These are phyloP conservation scores for Citrus australasica DNA, from an alignment of 345 rosid species.

Conservation along the genomic window DNA sequence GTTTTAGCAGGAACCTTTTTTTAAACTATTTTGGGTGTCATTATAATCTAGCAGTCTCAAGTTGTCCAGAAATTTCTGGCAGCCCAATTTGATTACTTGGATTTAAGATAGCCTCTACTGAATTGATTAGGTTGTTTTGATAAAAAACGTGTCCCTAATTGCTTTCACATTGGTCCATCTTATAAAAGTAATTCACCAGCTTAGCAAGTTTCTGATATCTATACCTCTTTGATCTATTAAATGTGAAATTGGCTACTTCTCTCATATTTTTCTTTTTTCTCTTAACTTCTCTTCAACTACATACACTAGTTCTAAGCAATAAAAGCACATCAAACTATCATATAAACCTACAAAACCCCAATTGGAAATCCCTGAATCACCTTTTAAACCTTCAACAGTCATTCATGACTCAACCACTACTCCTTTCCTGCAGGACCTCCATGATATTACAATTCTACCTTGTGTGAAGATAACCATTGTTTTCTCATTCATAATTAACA, in stretches of 20 bases:
- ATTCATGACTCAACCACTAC: background rate
- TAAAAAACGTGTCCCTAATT: background rate
- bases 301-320: background rate
- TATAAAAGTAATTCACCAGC: background rate
- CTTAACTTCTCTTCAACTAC: background rate
- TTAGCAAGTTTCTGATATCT: background rate
- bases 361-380: background rate
- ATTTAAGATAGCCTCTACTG: background rate
- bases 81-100: background rate
- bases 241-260: background rate
- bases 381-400: background rate
- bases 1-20: background rate
- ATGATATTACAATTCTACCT: background rate
- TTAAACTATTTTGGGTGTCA: background rate
- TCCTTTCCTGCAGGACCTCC: background rate
- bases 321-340: constrained; percentile 1
- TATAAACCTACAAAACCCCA: background rate
- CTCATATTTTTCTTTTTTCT: background rate
- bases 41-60: background rate
- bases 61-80: background rate
- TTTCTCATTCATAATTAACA: background rate
- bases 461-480: background rate
- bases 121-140: background rate
- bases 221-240: background rate
- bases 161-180: background rate